A percentile compares a stretch with the other conserved stretches of the same genome.
These are phyloP conservation scores for Laguncularia racemosa DNA, from an alignment of 345 rosid genomes.

Conservation along the genomic window DNA sequence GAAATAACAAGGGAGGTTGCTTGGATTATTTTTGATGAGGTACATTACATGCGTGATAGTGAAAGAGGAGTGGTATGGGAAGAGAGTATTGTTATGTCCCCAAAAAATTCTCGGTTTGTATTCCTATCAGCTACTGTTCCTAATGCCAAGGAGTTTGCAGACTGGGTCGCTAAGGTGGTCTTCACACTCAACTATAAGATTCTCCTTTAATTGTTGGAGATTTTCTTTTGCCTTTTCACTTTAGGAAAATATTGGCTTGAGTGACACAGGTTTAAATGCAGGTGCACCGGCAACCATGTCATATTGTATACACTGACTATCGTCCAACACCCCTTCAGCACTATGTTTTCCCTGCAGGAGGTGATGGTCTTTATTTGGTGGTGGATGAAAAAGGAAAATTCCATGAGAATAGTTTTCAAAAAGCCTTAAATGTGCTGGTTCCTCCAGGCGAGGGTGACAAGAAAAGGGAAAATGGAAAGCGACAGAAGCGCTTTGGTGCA, in stretches of 20 bases:
- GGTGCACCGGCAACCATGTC: slow-evolving; percentile 97
- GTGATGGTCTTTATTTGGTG: slow-evolving; percentile 82
- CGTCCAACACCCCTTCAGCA: slow-evolving; percentile 99
- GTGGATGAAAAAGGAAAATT: slow-evolving; percentile 93
- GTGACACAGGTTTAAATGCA: slow-evolving; percentile 18
- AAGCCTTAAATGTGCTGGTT: slow-evolving; percentile 78
- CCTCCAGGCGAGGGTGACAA: slow-evolving; percentile 62
- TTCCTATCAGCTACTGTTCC: slow-evolving; percentile 98
- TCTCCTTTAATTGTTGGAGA: no score
- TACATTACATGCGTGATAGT: slow-evolving; percentile 98
- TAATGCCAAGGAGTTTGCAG: slow-evolving; percentile 98
- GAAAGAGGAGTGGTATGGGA: slow-evolving; percentile 99
- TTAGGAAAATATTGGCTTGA: not conserved
- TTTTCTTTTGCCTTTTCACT: not conserved
- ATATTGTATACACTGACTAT: slow-evolving; percentile 97
- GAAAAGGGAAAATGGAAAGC: slow-evolving; percentile 71
- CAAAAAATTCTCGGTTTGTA: slow-evolving; percentile 82
- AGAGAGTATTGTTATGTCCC: slow-evolving; percentile 99
- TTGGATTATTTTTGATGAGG: slow-evolving; percentile 96
- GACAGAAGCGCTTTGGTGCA: slow-evolving; percentile 55
- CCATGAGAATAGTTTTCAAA: slow-evolving; percentile 93
- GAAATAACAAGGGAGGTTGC: slow-evolving; percentile 93
- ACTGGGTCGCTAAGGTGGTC: slow-evolving; percentile 96
- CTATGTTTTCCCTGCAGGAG: slow-evolving; percentile 91
- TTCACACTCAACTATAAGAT: not conserved